These are phyloP conservation scores for Penicillium oxalicum DNA, from an alignment of 2,329 filamentous ascomycete species.

Conservation along the genomic window DNA sequence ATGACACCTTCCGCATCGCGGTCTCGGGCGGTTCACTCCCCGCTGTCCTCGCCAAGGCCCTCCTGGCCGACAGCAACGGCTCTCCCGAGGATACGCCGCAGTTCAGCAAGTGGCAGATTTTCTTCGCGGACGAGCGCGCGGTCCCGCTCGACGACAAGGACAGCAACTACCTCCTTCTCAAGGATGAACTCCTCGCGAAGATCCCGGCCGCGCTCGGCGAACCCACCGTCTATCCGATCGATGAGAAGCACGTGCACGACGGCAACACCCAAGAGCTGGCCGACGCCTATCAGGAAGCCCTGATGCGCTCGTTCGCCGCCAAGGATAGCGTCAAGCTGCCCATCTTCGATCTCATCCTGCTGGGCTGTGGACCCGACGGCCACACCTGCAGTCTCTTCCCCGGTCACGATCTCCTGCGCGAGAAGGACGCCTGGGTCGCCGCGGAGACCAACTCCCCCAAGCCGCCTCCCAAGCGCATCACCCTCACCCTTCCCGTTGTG, in stretches of 20 bases:
- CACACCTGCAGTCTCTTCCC: conserved; percentile 98
- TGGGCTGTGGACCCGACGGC: conserved; percentile 91
- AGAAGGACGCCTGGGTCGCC: conserved; percentile 85
- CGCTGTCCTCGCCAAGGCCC: conserved; percentile 75
- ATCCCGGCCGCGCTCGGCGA: conserved; percentile 62
- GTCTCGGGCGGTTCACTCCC: conserved; percentile 93
- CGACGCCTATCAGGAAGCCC: conserved; percentile 83
- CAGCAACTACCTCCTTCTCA: conserved; percentile 87
- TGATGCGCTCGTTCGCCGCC: conserved; percentile 80
- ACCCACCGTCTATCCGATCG: conserved; percentile 75
- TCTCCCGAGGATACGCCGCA: conserved; percentile 57
- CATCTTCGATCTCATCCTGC: conserved; percentile 87
- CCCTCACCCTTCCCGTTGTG: conserved; percentile 84
- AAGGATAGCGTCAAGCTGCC: conserved; percentile 92
- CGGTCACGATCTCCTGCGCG: conserved; percentile 76
- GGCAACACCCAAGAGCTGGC: conserved; percentile 86
- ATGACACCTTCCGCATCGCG: conserved; percentile 80
- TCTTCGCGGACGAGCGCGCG: conserved; percentile 95
- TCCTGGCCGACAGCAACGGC: conserved; percentile 55
- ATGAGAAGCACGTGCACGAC: conserved; percentile 61
- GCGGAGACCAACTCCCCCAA: conserved; percentile 91
- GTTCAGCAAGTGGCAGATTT: conserved; percentile 92
- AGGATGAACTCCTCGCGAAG: conserved; percentile 81
- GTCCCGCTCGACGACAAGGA: conserved; percentile 87
- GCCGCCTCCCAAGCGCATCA: conserved; percentile 84